Evolutionary conservation across 2,329 filamentous ascomycete species (phyloP).

Genomic region (Xylariaceae sp.): DNA sequence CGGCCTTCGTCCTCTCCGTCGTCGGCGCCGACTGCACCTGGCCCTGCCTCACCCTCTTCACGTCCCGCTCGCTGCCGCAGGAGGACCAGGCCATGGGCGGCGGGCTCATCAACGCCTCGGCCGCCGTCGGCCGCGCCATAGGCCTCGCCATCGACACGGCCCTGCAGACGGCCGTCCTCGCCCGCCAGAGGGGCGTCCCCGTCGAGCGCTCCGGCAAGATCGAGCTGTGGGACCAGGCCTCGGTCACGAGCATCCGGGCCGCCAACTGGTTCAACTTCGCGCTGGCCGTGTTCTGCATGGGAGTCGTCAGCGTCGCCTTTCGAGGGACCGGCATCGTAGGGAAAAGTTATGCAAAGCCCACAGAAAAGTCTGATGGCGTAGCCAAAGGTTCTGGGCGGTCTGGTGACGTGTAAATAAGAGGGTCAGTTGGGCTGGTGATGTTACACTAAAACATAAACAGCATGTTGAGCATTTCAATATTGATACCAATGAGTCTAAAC

Average conservation of each 20-base stretch:
- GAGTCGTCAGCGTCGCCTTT: slow-evolving; percentile 43
- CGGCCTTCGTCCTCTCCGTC: slow-evolving; percentile 60
- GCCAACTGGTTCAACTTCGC: slow-evolving; percentile 50
- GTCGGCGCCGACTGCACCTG: slow-evolving; percentile 63
- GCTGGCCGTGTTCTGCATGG: slow-evolving; percentile 38
- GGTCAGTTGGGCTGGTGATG: background rate
- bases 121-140: slow-evolving; percentile 61
- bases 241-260: slow-evolving; percentile 43
- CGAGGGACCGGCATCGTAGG: slow-evolving; percentile 49
- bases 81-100: slow-evolving; percentile 64
- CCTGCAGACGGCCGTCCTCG: slow-evolving; percentile 58
- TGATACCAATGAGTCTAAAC: too few species aligned
- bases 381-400: background rate
- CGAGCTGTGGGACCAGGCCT: slow-evolving; percentile 39
- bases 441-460: too few species aligned
- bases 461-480: too few species aligned
- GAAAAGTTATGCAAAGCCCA: slow-evolving; percentile 28
- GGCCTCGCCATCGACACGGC: slow-evolving; percentile 60
- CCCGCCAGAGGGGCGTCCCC: slow-evolving; percentile 37
- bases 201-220: slow-evolving; percentile 41
- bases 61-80: slow-evolving; percentile 54
- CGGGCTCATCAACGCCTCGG: slow-evolving; percentile 61
- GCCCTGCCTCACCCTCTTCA: slow-evolving; percentile 61
- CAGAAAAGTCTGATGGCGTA: slow-evolving; percentile 6
- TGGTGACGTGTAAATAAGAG: background rate